Conservation (phyloP, 139 green algal species). For the Chlamydomonas applanata region DNA sequence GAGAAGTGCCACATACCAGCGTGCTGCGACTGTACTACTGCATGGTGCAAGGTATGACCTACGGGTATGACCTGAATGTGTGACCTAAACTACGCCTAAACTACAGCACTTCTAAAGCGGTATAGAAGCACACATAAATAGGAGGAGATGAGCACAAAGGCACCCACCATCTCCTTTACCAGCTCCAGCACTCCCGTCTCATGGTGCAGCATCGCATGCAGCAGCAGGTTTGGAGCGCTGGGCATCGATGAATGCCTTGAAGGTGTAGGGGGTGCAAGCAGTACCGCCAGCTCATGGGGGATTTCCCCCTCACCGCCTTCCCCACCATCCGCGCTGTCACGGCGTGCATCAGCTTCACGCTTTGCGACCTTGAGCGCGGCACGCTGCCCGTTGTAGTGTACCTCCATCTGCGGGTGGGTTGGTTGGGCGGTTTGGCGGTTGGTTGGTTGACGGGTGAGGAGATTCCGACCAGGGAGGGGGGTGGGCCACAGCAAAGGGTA, state of each 20-base stretch:
- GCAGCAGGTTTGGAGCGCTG: too few species aligned
- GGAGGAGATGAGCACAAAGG: neutral
- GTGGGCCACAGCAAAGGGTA: too few species aligned
- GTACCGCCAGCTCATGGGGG: neutral
- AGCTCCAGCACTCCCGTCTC: conserved; percentile 17
- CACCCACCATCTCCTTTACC: conserved; percentile 16
- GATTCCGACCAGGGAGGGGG: too few species aligned
- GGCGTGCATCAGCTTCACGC: neutral
- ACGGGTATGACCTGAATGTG: too few species aligned
- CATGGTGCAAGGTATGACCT: too few species aligned
- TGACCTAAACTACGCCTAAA: too few species aligned
- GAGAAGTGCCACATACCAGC: too few species aligned
- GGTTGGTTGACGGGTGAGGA: too few species aligned
- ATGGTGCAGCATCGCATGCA: conserved; percentile 12
- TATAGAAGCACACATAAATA: too few species aligned
- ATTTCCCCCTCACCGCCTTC: neutral
- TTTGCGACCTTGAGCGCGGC: neutral
- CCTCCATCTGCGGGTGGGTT: neutral
- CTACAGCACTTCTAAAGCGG: too few species aligned
- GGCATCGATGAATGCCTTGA: neutral
- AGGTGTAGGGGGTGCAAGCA: neutral
- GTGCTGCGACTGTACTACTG: too few species aligned
- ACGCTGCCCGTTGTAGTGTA: neutral
- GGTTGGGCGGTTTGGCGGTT: too few species aligned
- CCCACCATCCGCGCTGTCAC: neutral